These are phyloP conservation scores for Ceratopteris richardii DNA, from an alignment of 75 land plant genomes.

Conservation along the genomic window DNA sequence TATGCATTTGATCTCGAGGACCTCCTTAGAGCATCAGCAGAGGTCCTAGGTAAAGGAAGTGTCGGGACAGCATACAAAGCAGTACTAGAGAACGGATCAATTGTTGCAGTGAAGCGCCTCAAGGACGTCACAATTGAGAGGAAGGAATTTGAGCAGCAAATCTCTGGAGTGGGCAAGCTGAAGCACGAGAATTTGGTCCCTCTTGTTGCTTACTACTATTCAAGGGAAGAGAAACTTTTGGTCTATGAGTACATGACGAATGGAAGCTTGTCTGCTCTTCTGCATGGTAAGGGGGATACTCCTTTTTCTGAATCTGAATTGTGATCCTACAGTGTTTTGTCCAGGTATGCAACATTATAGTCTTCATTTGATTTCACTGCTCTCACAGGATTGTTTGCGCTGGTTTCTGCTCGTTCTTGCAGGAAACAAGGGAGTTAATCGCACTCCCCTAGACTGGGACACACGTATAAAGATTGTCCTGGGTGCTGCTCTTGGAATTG, in stretches of 20 bases:
- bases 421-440: constrained; percentile 66
- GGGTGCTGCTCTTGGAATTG: constrained; percentile 67
- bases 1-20: constrained; percentile 49
- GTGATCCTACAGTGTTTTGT: constrained; percentile 14
- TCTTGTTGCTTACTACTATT: constrained; percentile 47
- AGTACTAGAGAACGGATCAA: constrained; percentile 39
- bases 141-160: constrained; percentile 45
- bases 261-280: constrained; percentile 61
- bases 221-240: constrained; percentile 56
- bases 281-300: constrained; percentile 44
- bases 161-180: constrained; percentile 37
- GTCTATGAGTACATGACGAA: constrained; percentile 56
- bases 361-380: no score
- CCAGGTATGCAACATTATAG: no score
- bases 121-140: constrained; percentile 43
- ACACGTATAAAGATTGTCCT: constrained; percentile 59
- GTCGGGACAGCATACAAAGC: constrained; percentile 66
- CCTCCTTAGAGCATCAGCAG: constrained; percentile 61
- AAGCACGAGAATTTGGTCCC: constrained; percentile 49
- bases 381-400: no score
- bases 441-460: constrained; percentile 76
- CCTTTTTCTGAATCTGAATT: constrained; percentile 11
- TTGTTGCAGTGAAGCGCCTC: constrained; percentile 58
- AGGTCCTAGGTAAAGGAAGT: constrained; percentile 60
- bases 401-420: background rate